These are phyloP conservation scores for Akanthomyces dipterigenus DNA, from an alignment of 2,329 filamentous ascomycete species.

Conservation along the genomic window DNA sequence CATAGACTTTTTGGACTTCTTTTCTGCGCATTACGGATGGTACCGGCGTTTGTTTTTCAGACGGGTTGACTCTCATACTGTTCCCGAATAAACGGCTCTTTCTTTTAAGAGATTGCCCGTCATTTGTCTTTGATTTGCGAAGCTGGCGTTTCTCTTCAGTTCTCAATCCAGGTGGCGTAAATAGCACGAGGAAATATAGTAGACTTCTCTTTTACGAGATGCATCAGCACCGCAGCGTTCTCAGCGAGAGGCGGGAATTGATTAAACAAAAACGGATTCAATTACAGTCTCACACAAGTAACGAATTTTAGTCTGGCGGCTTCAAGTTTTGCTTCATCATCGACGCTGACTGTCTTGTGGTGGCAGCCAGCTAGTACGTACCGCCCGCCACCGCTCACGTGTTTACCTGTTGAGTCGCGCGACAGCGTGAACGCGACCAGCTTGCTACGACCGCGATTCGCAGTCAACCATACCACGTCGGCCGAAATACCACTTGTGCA, in stretches of 20 bases:
- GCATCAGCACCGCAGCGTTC: not conserved
- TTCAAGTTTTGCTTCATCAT: too few species aligned
- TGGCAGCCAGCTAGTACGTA: conserved; percentile 5
- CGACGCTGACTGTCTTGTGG: not conserved
- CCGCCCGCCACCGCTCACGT: conserved; percentile 6
- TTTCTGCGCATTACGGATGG: conserved; percentile 23
- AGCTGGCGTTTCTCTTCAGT: conserved; percentile 24
- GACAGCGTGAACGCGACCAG: conserved; percentile 11
- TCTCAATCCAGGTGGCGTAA: conserved; percentile 17
- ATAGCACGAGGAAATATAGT: not conserved
- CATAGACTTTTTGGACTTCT: conserved; percentile 30
- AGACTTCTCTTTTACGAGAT: conserved; percentile 3
- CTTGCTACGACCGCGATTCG: conserved; percentile 4
- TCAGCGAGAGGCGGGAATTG: not conserved
- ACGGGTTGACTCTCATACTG: not conserved
- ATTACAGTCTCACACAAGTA: too few species aligned
- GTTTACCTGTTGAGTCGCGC: conserved; percentile 9
- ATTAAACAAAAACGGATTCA: not conserved
- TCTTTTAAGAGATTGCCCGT: not conserved
- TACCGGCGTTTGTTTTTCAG: conserved; percentile 24
- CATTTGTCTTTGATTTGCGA: conserved; percentile 2
- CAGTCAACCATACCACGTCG: not conserved
- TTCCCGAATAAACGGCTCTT: not conserved
- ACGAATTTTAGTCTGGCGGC: too few species aligned
- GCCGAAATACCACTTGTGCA: not conserved